Evolutionary conservation across 106 monocot genomes (phyloP), one percentile per base, ranked within the genome.

Genomic region (Allium fistulosum): DNA sequence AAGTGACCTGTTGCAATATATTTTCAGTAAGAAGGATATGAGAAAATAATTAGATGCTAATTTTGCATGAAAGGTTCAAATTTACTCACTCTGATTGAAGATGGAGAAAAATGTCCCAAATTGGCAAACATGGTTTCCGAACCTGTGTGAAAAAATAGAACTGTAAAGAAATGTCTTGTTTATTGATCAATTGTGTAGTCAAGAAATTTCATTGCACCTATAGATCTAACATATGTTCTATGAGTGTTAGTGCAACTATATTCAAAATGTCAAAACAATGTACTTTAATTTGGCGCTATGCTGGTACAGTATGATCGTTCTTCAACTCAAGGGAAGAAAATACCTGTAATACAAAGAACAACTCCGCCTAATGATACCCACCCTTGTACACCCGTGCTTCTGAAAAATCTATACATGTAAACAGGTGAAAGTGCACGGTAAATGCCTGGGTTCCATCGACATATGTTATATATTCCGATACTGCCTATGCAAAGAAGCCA

Each of bases 101-200:
- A 11, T 12, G 90, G 59, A 59, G 85, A 85, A 71, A 90, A 85
- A 75, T 90, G 90, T 56, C 90, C 90, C 69, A 90, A 74, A 74
- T 80, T 80, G 18, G 85, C 85, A 83, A 80, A 90, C 90, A 90
- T 90, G 12, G 90, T 85, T 72, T 90, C 90, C 10, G 90, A 56
- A 62, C 90, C 90, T 85, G 70, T 68, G 77, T 49, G 15, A 10
- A 18, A 50, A 17, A 53, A 57, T 13, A 13, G 9, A 53, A 13
- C 16, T 37, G 37, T 37, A 37, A 37, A 37, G 37, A 37, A 37
- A 37, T 37, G 37, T 37, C 37, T 37, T 37, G 37, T 37, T 37
- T 37, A 37, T 37, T 5, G 37, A 37, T 4, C 37, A 37, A 2
- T 37, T 37, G 5, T 37, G 37, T 37, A 37, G 2, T 37, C 37